Base-by-base conservation (phyloP, 2,329 filamentous ascomycete genomes). In the Neurospora crassa region DNA sequence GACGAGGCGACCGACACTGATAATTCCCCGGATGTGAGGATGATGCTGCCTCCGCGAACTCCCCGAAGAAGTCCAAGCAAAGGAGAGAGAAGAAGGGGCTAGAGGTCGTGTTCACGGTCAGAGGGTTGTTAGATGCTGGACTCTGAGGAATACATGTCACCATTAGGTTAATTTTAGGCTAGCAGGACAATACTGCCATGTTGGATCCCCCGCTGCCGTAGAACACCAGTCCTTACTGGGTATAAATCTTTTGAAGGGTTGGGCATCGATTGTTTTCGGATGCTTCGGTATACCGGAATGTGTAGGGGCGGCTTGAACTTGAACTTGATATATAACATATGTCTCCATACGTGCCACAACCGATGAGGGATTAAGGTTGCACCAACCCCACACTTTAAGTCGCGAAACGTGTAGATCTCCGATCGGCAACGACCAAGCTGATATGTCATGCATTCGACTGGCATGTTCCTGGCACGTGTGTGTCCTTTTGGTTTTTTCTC, bases 1-100 rank as follows among this genome's bases (percentile, higher is more conserved):
- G 81, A 83, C 68, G 84, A 86, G 10, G 83, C 79, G 1, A 84
- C 83, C 0, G 86, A 88, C 53, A 87, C 85, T 3, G 87, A 88
- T 70, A 83, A 78, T 2, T 85, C 85, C 8, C 84, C 85, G 0
- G 80, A 81, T 5, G 78, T 81, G 70, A 83, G 80, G 71, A 74
- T 80, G 0, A 77, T 87, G 20, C 80, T 83, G 70, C 79, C 83
- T 3, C 81, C 82, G 5, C 81, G 81, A 71, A 85, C 84, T 2
- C 85, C 86, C 4, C 83, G 84, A 69, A 81, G 83, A 69, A 86
- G 81, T 74, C 85, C 85, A 0, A 84, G 79, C 73, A 88, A 88
- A 75, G 80, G 79, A 0, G 84, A 87, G 5, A 80, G 85, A 67
- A 81, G 81, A 87, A 77, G 80, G 70, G 1, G 69, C 59, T 6